Base-by-base conservation (phyloP, 176 grass and related monocot species). In the Musa itinerans region DNA sequence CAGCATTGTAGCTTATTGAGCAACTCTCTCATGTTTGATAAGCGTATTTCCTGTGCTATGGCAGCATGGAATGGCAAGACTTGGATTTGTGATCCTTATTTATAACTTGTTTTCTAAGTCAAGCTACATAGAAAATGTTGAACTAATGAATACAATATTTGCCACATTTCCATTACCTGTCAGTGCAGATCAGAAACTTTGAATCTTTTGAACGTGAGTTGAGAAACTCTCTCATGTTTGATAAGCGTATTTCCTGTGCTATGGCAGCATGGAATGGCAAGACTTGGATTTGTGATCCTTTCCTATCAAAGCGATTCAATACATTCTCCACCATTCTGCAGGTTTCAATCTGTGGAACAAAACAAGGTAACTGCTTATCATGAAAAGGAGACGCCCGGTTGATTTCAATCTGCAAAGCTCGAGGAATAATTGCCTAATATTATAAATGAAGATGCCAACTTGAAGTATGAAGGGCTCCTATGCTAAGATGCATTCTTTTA, bases 251-350 rank as follows among this genome's bases (percentile, higher is more conserved):
- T 43, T 86, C 88, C 79, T 98, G 95, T 10, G 85, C 84, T 61
- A 98, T 23, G 10, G 90, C 95, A 15, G 84, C 86, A 89, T 98
- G 95, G 86, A 98, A 98, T 0, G 95, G 84, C 11, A 94, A 14
- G 49, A 91, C 86, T 80, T 90, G 89, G 64, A 98, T 87, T 15
- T 83, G 79, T 0, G 65, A 68, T 58, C 87, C 95, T 74, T 98
- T 93, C 71, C 86, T 87, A 82, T 91, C 90, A 70, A 94, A 71
- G 64, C 90, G 81, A 54, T 76, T 87, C 73, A 94, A 78, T n/a
- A 64, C 82, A 54, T 94, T 89, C 68, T 98, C 95, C 10, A 98
- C 95, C 68, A 87, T 98, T 81, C 95, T 91, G 71, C 95, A 98
- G 17, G 95, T 93, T 86, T 94, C 95, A 72, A 98, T 98, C 90